phyloP scores from a whole-genome alignment of 2,329 filamentous ascomycete genomes.

The Botrytis pseudocinerea region DNA sequence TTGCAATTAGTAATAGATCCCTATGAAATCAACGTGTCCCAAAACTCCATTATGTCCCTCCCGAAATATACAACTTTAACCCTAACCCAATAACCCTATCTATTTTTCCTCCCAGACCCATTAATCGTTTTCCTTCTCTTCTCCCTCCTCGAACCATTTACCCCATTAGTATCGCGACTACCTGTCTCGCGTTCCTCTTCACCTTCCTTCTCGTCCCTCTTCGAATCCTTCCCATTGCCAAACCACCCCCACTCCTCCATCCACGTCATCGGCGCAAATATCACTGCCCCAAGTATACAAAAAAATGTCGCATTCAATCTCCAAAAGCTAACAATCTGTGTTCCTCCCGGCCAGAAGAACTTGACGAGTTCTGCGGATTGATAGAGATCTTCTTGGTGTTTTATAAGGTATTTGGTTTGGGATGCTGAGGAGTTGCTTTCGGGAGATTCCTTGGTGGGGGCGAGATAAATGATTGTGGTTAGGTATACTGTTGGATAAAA shows the following conservation, averaged over 20 bases:
- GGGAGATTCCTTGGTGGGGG: conserved; percentile 26
- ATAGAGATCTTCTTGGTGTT: conserved; percentile 78
- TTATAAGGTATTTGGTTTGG: conserved; percentile 65
- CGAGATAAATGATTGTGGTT: conserved; percentile 66
- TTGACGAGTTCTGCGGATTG: conserved; percentile 74
- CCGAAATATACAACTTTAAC: no score
- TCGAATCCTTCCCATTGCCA: conserved; percentile 4
- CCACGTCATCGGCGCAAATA: conserved; percentile 53
- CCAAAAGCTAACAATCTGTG: conserved; percentile 58
- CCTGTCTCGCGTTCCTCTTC: neutral
- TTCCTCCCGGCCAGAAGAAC: conserved; percentile 65
- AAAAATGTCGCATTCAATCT: conserved; percentile 53
- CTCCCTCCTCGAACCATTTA: neutral
- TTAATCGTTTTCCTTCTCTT: neutral
- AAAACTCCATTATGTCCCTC: neutral
- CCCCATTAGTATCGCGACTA: neutral
- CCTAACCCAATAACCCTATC: neutral
- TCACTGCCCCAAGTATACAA: conserved; percentile 60
- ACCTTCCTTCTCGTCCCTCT: neutral
- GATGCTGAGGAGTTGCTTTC: neutral
- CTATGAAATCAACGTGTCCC: neutral
- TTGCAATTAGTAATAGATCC: neutral
- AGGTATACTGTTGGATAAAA: conserved; percentile 68
- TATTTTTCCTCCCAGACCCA: neutral
- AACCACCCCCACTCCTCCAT: conserved; percentile 46